Evolutionary conservation across 1,284 basidiomycete species (phyloP).

Genomic region (Leccinum angustisporum): DNA sequence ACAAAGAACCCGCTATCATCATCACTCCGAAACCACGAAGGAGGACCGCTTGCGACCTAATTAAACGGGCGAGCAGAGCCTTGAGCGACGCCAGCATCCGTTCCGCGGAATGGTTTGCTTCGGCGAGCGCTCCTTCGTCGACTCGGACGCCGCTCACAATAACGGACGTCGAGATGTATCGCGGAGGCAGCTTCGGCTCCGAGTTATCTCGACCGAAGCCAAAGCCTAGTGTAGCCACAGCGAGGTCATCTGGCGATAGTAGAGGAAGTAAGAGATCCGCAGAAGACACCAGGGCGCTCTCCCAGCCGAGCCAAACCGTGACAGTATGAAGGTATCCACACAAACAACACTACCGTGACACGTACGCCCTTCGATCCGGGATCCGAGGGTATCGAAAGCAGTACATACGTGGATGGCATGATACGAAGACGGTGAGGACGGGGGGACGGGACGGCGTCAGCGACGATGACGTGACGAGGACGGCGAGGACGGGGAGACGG

Average conservation of each 20-base stretch:
- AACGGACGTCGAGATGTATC: constrained; percentile 31
- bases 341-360: constrained; percentile 32
- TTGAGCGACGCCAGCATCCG: constrained; percentile 32
- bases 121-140: constrained; percentile 21
- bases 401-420: not conserved
- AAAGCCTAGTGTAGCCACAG: not conserved
- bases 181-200: constrained; percentile 19
- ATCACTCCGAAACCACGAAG: constrained; percentile 18
- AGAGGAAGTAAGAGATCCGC: constrained; percentile 5
- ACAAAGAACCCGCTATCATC: constrained; percentile 10
- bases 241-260: constrained; percentile 2
- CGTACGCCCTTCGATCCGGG: constrained; percentile 30
- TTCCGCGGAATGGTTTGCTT: constrained; percentile 34
- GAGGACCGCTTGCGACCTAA: constrained; percentile 16
- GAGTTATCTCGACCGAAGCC: constrained; percentile 1
- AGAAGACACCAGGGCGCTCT: constrained; percentile 4
- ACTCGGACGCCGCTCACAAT: constrained; percentile 16
- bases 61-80: constrained; percentile 26
- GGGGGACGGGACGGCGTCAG: too few species aligned
- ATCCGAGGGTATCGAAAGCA: constrained; percentile 25
- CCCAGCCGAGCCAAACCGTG: not conserved
- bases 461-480: too few species aligned
- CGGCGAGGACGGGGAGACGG: too few species aligned
- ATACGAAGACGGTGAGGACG: too few species aligned
- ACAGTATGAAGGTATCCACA: constrained; percentile 34